Conservation (phyloP, 495 filamentous ascomycete genomes). For the Rusavskia elegans region DNA sequence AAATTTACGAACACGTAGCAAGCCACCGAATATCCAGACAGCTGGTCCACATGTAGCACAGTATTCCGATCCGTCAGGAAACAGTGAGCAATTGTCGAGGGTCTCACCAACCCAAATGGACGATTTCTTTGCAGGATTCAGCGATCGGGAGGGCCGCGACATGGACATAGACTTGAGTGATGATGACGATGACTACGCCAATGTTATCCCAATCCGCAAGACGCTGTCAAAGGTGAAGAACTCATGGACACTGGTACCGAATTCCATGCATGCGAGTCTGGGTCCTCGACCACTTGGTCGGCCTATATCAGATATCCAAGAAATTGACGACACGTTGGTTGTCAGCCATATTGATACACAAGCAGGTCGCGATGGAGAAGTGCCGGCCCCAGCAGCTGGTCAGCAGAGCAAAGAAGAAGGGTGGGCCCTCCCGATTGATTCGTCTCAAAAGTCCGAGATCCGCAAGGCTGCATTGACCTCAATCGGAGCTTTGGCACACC, state of each 20-base stretch:
- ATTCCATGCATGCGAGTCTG: neutral
- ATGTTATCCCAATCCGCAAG: slow-evolving; percentile 44
- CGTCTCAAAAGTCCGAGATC: slow-evolving; percentile 33
- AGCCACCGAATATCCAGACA: slow-evolving; percentile 8
- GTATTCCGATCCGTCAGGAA: slow-evolving; percentile 66
- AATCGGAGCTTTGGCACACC: slow-evolving; percentile 56
- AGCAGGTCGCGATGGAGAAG: neutral
- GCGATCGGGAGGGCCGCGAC: slow-evolving; percentile 28
- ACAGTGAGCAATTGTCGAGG: slow-evolving; percentile 13
- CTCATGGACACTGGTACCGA: slow-evolving; percentile 12
- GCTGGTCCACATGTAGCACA: slow-evolving; percentile 45
- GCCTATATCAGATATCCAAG: neutral
- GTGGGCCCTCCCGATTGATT: neutral
- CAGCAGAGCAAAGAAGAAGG: neutral
- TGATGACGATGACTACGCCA: slow-evolving; percentile 44
- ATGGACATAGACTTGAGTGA: slow-evolving; percentile 35
- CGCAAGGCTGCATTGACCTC: slow-evolving; percentile 58
- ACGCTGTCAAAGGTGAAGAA: slow-evolving; percentile 17
- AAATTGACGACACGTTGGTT: neutral
- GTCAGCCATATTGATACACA: neutral
- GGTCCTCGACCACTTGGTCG: neutral
- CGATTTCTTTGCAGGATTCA: slow-evolving; percentile 76
- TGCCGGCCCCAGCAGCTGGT: neutral
- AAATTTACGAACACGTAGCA: neutral
- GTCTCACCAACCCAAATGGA: slow-evolving; percentile 48